Base-by-base conservation (phyloP, 257 asterid genomes). In the Solanum boliviense region DNA sequence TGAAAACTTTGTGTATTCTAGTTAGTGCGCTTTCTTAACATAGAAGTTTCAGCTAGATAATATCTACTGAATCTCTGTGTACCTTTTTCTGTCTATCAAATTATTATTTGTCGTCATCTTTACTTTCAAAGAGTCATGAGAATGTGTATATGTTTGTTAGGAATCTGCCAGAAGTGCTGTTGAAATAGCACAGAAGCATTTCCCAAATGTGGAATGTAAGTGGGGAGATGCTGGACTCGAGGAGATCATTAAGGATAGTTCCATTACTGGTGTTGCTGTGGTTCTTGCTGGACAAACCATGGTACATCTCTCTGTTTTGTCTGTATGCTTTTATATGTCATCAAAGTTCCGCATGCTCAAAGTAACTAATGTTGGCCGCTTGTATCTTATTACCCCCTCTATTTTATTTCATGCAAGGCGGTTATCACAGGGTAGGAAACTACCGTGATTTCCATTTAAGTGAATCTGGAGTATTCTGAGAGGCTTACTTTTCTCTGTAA, bases 221-320 rank as follows among this genome's bases (percentile, higher is more conserved):
- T 97, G 98, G 98, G 98, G 98, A n/a, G 98, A 94, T 83, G 92
- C 86, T 12, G 99, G 99, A 39, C 95, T 97, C 34, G 91, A 91
- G 82, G 97, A 95, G 89, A 97, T 97, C 84, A 91, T 95, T 91
- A 91, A 86, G 60, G 98, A 95, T 89, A 84, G 91, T 93, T 92
- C 96, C 79, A 92, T 97, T 72, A 84, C 90, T 84, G 98, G 96
- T 67, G 98, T 95, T 84, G 94, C 96, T 23, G 98, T 97, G 20
- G 99, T 94, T 71, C 98, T 97, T 87, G 98, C 99, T 48, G 99
- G 98, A 7, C 99, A 94, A 87, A 72, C 87, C 88, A 98, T 95
- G 98, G 99, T 92, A 91, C 88, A 78, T 87, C 21, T 79, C 84
- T 70, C 67, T 4, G 35, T 27, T 18, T 27, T 25, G 9, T 79